These are phyloP conservation scores for Phaeophleospora eucalypticola DNA, from an alignment of 2,329 filamentous ascomycete species.

Conservation along the genomic window DNA sequence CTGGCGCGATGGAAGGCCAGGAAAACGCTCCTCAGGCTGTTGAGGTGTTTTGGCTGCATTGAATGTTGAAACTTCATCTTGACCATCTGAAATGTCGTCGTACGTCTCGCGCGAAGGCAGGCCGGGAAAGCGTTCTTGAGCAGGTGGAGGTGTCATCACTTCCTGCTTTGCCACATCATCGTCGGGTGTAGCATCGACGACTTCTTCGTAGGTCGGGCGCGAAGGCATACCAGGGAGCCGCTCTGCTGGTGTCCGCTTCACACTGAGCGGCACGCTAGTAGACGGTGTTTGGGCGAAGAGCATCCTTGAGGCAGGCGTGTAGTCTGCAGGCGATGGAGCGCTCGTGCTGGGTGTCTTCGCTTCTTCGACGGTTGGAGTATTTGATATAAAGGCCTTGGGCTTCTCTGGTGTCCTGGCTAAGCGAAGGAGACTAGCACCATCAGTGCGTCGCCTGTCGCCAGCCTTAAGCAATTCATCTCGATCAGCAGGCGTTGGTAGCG, in stretches of 20 bases:
- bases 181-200: slow-evolving; percentile 2
- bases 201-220: slow-evolving; percentile 11
- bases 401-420: neutral
- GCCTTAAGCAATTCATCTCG: neutral
- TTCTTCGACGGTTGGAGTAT: neutral
- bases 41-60: too few species aligned
- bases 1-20: slow-evolving; percentile 12
- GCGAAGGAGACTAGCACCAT: neutral
- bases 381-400: neutral
- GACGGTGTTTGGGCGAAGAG: neutral
- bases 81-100: slow-evolving; percentile 10
- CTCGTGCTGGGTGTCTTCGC: neutral
- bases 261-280: neutral
- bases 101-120: slow-evolving; percentile 12
- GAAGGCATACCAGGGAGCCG: slow-evolving; percentile 17
- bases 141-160: neutral
- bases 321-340: neutral
- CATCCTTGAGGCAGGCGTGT: neutral
- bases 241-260: slow-evolving; percentile 1
- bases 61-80: too few species aligned
- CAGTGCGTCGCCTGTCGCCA: neutral
- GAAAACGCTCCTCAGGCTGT: slow-evolving; percentile 14
- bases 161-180: neutral
- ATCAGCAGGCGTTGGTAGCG: slow-evolving; percentile 21
- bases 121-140: slow-evolving; percentile 15